Conservation (phyloP, 2,329 filamentous ascomycete species). For the Epichloe hybrida region DNA sequence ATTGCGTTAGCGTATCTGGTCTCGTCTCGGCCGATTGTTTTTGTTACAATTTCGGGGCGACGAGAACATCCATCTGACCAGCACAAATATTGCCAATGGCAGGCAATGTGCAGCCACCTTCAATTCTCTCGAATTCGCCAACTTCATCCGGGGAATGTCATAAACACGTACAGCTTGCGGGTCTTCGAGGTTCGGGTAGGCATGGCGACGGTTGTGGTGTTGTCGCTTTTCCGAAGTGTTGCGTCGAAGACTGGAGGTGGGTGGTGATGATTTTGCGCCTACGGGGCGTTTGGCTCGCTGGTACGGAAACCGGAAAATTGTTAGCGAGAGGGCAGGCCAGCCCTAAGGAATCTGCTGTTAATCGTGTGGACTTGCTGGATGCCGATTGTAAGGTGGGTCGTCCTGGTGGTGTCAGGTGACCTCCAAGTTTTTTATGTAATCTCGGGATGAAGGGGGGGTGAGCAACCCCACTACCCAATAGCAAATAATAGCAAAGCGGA, state of each 20-base stretch:
- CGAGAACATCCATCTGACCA: neutral
- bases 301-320: slow-evolving; percentile 18
- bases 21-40: neutral
- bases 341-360: slow-evolving; percentile 27
- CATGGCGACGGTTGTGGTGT: slow-evolving; percentile 43
- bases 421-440: slow-evolving; percentile 3
- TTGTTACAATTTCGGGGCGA: neutral
- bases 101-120: slow-evolving; percentile 1
- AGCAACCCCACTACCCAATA: neutral
- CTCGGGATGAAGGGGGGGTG: too few relatives aligned
- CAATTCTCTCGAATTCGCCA: neutral
- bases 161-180: slow-evolving; percentile 57
- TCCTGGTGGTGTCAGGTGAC: slow-evolving; percentile 18
- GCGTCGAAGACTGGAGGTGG: slow-evolving; percentile 21
- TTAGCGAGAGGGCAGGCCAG: slow-evolving; percentile 28
- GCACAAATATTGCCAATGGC: slow-evolving; percentile 13
- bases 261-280: slow-evolving; percentile 26
- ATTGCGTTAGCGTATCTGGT: neutral
- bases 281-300: slow-evolving; percentile 14
- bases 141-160: slow-evolving; percentile 3
- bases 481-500: neutral
- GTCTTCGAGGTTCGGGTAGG: slow-evolving; percentile 65
- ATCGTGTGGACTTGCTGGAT: neutral
- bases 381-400: neutral
- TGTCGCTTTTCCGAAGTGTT: slow-evolving; percentile 29